Evolutionary conservation across 2,329 filamentous ascomycete species (phyloP).

Genomic region (Cytospora mali): DNA sequence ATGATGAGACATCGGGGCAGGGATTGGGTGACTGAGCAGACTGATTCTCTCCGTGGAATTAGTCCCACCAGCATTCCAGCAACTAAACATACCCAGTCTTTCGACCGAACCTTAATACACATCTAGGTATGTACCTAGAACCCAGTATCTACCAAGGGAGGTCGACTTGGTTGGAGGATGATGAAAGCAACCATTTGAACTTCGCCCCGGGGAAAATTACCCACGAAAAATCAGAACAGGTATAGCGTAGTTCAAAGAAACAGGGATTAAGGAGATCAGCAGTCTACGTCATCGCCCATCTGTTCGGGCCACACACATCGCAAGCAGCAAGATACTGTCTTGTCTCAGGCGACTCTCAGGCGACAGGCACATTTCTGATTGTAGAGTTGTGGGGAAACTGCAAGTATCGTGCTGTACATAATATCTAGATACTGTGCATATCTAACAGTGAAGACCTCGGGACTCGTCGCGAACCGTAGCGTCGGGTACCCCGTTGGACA

Average conservation of each 20-base stretch:
- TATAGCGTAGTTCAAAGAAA: neutral
- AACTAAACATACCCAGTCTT: no score
- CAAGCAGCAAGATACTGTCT: neutral
- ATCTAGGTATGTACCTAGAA: neutral
- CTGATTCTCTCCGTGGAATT: neutral
- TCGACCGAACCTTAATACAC: no score
- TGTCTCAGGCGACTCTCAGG: neutral
- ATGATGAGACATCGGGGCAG: neutral
- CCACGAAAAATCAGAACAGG: neutral
- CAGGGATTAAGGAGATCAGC: neutral
- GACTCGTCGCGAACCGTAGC: slow-evolving; percentile 5
- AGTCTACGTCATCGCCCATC: neutral
- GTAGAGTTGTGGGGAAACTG: no score
- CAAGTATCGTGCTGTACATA: neutral
- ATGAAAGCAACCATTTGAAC: no score
- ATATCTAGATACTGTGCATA: neutral
- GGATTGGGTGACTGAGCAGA: neutral
- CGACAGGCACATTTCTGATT: neutral
- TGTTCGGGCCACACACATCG: neutral
- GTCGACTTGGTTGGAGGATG: neutral
- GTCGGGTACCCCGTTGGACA: slow-evolving; percentile 16
- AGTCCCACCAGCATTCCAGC: no score
- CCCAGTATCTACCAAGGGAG: neutral
- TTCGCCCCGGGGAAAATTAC: no score
- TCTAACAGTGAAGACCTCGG: no score